Percentiles rank a stretch among this genome's conserved stretches.
Conservation (phyloP, 345 rosid genomes). For the Eucalyptus polybractea region DNA sequence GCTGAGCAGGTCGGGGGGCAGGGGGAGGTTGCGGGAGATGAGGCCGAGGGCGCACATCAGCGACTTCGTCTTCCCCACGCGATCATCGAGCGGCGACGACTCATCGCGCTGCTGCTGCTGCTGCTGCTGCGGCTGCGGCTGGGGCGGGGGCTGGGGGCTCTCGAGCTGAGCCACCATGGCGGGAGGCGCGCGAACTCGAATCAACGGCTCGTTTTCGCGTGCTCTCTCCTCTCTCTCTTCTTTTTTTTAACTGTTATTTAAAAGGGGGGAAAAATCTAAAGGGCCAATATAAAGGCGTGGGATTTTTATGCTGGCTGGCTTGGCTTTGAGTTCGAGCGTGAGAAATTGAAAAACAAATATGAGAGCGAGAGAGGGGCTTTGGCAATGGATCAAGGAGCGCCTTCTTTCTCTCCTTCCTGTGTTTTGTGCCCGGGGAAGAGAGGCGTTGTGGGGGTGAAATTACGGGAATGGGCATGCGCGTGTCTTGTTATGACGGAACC, state of each 20-base stretch:
- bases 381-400: neutral
- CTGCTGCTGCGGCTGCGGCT: conserved; percentile 9
- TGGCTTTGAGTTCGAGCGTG: neutral
- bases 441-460: neutral
- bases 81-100: neutral
- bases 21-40: conserved; percentile 86
- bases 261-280: neutral
- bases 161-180: conserved; percentile 68
- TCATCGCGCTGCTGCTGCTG: neutral
- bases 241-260: neutral
- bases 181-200: conserved; percentile 14
- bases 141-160: conserved; percentile 10
- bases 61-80: conserved; percentile 43
- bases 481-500: neutral
- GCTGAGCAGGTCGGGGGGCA: conserved; percentile 59
- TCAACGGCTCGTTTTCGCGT: conserved; percentile 5
- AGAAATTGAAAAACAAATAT: neutral
- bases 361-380: neutral
- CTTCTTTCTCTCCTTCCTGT: neutral
- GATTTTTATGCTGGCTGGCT: neutral
- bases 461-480: neutral
- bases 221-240: neutral
- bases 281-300: neutral
- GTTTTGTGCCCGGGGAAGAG: neutral
- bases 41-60: conserved; percentile 74